phyloP scores from a whole-genome alignment of 176 grass and related monocot species.

The Juncus effusus region DNA sequence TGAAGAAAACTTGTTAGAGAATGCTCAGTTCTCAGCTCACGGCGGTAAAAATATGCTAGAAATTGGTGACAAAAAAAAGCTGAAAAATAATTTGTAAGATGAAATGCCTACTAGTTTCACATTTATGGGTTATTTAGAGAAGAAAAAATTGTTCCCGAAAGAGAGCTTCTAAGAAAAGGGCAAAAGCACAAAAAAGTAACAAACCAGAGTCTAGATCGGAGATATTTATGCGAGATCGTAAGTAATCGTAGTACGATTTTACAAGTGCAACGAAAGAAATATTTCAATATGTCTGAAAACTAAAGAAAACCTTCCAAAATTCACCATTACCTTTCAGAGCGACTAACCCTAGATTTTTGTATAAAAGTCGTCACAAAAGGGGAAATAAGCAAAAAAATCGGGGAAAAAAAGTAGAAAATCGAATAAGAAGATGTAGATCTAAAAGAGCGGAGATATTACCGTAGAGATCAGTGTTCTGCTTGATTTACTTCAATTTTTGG shows the following conservation, averaged over 20 bases:
- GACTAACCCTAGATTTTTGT: no score
- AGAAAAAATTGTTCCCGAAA: slow-evolving; percentile 10
- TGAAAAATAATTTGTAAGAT: not conserved
- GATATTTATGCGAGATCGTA: slow-evolving; percentile 21
- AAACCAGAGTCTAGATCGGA: slow-evolving; percentile 16
- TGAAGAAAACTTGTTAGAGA: no score
- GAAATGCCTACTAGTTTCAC: not conserved
- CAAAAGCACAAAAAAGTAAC: not conserved
- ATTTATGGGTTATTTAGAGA: not conserved
- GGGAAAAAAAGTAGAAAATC: no score
- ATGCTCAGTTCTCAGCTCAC: no score
- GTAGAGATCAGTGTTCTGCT: no score
- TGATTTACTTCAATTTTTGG: no score
- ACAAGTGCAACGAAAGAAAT: not conserved
- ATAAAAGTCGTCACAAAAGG: no score
- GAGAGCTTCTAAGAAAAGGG: slow-evolving; percentile 10
- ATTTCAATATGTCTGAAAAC: not conserved
- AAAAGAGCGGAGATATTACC: no score
- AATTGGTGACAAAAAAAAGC: not conserved
- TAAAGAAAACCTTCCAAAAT: not conserved
- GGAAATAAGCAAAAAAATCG: no score
- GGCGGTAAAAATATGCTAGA: no score
- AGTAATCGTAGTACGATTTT: not conserved
- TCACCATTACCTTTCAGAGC: no score
- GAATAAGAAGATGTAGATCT: no score